Conservation (phyloP, 2,329 filamentous ascomycete genomes). For the Aspergillus japonicus region DNA sequence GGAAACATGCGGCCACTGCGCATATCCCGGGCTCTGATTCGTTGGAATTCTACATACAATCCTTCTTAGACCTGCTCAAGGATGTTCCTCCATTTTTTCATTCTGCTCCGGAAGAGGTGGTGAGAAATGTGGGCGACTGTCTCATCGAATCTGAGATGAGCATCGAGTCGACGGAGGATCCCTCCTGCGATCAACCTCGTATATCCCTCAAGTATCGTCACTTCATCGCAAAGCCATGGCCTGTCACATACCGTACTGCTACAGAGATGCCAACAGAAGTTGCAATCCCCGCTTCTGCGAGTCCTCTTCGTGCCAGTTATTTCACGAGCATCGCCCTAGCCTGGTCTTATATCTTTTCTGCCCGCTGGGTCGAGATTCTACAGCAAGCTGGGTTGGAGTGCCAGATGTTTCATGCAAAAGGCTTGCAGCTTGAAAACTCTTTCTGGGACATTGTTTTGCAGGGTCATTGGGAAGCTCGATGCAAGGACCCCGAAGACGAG, state of each 20-base stretch:
- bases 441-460: constrained; percentile 8
- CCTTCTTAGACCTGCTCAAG: constrained; percentile 14
- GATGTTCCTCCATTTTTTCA: constrained; percentile 13
- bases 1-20: not conserved
- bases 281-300: not conserved
- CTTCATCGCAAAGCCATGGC: not conserved
- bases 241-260: not conserved
- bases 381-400: constrained; percentile 15
- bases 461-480: not conserved
- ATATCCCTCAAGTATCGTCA: constrained; percentile 7
- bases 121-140: not conserved
- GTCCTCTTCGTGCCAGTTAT: not conserved
- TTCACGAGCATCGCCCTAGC: not conserved
- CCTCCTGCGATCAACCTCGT: not conserved
- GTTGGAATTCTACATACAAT: not conserved
- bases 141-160: not conserved
- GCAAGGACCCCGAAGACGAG: not conserved
- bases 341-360: not conserved
- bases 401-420: constrained; percentile 11
- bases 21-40: not conserved
- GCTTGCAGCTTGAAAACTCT: not conserved
- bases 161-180: constrained; percentile 4
- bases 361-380: not conserved
- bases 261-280: not conserved
- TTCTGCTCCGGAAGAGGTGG: not conserved